Evolutionary conservation across 495 filamentous ascomycete genomes (phyloP), one percentile per base, ranked within the genome.

Genomic region (Glarea lozoyensis): DNA sequence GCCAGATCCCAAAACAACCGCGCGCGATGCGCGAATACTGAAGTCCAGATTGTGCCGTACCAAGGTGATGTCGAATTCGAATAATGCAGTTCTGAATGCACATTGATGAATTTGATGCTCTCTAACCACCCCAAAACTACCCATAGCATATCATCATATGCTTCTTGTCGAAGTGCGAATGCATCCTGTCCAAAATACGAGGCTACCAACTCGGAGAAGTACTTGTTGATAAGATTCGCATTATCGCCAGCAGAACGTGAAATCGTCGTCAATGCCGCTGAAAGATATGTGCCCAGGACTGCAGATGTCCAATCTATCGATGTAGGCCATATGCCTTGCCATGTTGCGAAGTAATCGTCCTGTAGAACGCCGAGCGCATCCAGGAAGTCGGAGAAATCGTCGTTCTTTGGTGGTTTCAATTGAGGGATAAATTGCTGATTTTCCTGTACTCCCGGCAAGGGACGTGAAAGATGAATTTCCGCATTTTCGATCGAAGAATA

Each of bases 111-210:
- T 51, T 86, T 79, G 53, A 86, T 78, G 36, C 72, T 75, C 57
- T 93, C 85, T 45, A 96, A 69, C 90, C 90, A 97, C 41, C 82
- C 84, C 33, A 97, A 67, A 1, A 94, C 90, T 10, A 97, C 88
- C 92, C 92, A 98, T 16, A 95, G 73, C 72, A 96, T 96, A 58
- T 98, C 92, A 59, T 98, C 92, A 56, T 81, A 94, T 1, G 90
- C 92, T 56, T 97, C 75, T 25, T 72, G 76, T 15, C 87, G 73
- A 21, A 97, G 66, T 15, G 73, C 65, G 48, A 89, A 81, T 10
- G 75, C 72, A 58, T 94, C 79, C 56, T 96, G 86, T 19, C 84
- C 90, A 56, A 90, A 94, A 58, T 90, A 95, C 57, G 82, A 90
- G 6, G 74, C 74, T 11, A 78, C 63, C 0, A 78, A 62, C 13